Evolutionary conservation across 176 grass and related monocot genomes (phyloP).

Genomic region (Musa acuminata): DNA sequence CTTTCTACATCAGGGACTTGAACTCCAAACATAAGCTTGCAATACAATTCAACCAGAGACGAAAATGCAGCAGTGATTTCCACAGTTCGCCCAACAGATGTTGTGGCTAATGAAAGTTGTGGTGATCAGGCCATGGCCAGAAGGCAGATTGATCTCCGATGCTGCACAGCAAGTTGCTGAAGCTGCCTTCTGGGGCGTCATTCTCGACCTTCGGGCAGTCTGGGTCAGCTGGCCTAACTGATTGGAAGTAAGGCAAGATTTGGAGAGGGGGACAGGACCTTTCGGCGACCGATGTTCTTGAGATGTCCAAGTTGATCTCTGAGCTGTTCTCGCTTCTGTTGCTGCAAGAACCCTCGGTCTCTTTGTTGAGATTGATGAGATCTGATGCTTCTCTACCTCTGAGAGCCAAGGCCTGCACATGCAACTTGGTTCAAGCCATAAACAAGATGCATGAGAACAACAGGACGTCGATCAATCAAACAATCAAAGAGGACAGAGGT

Average conservation of each 20-base stretch:
- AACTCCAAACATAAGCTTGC: not conserved
- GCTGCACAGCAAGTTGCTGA: constrained; percentile 34
- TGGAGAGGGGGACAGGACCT: constrained; percentile 18
- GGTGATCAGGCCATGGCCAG: constrained; percentile 42
- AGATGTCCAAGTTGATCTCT: constrained; percentile 35
- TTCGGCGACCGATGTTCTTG: constrained; percentile 20
- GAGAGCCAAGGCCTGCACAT: constrained; percentile 10
- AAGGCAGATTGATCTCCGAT: constrained; percentile 30
- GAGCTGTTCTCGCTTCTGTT: constrained; percentile 25
- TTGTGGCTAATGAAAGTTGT: constrained; percentile 29
- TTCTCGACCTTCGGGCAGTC: constrained; percentile 26
- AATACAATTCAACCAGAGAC: constrained; percentile 13
- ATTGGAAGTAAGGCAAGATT: constrained; percentile 26
- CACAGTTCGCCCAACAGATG: not conserved
- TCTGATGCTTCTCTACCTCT: constrained; percentile 19
- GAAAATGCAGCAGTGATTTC: constrained; percentile 3
- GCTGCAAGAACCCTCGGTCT: constrained; percentile 23
- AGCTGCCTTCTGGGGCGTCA: constrained; percentile 13
- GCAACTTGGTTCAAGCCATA: not conserved
- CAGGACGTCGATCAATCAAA: too few species aligned
- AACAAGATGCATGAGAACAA: too few species aligned
- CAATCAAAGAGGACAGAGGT: too few species aligned
- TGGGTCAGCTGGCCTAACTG: constrained; percentile 17
- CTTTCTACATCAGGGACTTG: not conserved
- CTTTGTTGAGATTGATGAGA: constrained; percentile 23